phyloP scores from a whole-genome alignment of 345 rosid species.

The Lenwebbia sp. region DNA sequence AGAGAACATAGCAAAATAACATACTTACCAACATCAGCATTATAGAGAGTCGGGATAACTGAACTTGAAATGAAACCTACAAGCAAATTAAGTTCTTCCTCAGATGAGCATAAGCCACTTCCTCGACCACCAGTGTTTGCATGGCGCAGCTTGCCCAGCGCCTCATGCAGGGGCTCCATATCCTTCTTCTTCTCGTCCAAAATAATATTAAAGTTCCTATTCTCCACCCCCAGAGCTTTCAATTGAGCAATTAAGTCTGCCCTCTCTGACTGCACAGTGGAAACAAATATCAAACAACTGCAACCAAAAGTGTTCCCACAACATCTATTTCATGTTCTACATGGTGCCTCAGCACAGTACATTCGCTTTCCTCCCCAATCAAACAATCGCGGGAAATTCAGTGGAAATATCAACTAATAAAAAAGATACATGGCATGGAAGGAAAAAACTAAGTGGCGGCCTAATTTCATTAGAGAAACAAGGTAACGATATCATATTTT shows the following conservation, averaged over 20 bases:
- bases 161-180: conserved; percentile 82
- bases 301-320: background rate
- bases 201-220: conserved; percentile 18
- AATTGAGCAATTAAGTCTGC: conserved; percentile 30
- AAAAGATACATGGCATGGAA: background rate
- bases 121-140: conserved; percentile 21
- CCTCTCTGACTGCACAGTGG: conserved; percentile 23
- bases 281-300: background rate
- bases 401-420: background rate
- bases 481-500: background rate
- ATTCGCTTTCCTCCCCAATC: background rate
- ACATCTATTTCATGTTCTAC: background rate
- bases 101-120: conserved; percentile 65
- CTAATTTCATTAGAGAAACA: background rate
- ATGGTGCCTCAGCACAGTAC: background rate
- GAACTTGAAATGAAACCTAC: conserved; percentile 26
- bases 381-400: background rate
- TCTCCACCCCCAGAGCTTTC: conserved; percentile 24
- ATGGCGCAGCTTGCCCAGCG: conserved; percentile 64
- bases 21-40: background rate
- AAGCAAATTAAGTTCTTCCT: conserved; percentile 67
- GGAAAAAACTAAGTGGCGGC: background rate
- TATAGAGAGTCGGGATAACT: background rate
- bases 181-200: conserved; percentile 62
- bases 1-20: background rate